Conservation (phyloP, 495 filamentous ascomycete genomes). For the Talaromyces trachyspermus region DNA sequence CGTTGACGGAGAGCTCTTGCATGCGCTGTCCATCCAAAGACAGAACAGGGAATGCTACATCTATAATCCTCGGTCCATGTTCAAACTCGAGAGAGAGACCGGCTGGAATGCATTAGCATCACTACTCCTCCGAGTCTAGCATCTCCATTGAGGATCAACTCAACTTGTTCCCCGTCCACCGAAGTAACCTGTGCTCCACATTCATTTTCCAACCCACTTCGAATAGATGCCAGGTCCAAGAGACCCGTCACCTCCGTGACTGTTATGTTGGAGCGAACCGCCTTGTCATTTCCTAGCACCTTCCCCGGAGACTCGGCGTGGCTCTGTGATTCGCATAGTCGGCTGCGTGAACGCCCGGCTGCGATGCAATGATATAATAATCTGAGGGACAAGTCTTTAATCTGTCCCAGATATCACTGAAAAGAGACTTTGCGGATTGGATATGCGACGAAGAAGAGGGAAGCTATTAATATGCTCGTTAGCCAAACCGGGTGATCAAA, state of each 20-base stretch:
- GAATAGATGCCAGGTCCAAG: constrained; percentile 49
- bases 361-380: constrained; percentile 72
- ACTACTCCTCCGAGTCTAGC: neutral
- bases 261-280: constrained; percentile 39
- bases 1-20: constrained; percentile 40
- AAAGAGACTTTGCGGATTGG: constrained; percentile 31
- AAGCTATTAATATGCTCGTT: constrained; percentile 26
- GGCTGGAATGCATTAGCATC: constrained; percentile 18
- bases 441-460: constrained; percentile 37
- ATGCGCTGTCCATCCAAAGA: constrained; percentile 29
- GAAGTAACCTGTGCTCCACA: constrained; percentile 46
- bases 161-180: constrained; percentile 56
- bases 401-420: constrained; percentile 23
- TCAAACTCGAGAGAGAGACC: constrained; percentile 39
- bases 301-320: constrained; percentile 55
- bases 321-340: constrained; percentile 51
- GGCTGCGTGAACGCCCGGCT: constrained; percentile 65
- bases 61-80: constrained; percentile 39
- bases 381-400: constrained; percentile 65
- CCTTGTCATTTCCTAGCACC: constrained; percentile 41
- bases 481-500: constrained; percentile 14
- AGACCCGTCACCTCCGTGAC: constrained; percentile 59
- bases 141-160: constrained; percentile 14
- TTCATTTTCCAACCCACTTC: constrained; percentile 40
- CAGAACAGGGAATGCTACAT: constrained; percentile 45